phyloP scores from a whole-genome alignment of 306 rosid genomes.

The Prunus kanzakura region DNA sequence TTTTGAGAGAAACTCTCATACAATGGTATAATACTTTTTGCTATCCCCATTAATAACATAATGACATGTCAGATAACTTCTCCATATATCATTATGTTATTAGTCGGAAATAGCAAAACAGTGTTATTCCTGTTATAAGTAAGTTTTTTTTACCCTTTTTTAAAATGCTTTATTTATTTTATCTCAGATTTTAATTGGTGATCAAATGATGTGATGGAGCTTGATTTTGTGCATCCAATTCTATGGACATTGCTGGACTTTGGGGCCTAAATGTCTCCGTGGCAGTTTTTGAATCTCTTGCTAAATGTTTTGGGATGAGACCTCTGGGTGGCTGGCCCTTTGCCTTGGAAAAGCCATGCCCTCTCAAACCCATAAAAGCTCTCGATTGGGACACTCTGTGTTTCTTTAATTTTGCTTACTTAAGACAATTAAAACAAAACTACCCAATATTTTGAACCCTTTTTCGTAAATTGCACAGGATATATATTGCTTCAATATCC shows the following conservation, averaged over 20 bases:
- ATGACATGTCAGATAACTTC: too few species aligned
- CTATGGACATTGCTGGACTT: neutral
- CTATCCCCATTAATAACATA: too few species aligned
- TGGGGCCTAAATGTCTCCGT: neutral
- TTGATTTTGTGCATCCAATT: too few species aligned
- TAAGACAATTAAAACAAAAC: neutral
- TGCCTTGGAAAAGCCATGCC: neutral
- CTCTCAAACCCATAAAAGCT: neutral
- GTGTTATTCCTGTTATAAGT: too few species aligned
- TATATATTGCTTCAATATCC: neutral
- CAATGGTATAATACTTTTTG: too few species aligned
- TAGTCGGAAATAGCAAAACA: accelerated
- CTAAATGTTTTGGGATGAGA: neutral
- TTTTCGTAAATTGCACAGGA: neutral
- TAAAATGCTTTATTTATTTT: too few species aligned
- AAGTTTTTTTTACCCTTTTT: too few species aligned
- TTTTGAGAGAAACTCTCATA: too few species aligned
- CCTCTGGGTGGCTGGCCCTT: neutral
- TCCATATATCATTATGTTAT: too few species aligned
- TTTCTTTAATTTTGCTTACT: neutral
- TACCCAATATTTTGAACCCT: neutral
- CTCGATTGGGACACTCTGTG: neutral
- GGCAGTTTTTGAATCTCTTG: neutral
- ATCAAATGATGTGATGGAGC: too few species aligned
- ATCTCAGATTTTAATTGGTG: too few species aligned